Evolutionary conservation across 208 protist genomes (phyloP).

Genomic region (Trypanosoma boissoni): DNA sequence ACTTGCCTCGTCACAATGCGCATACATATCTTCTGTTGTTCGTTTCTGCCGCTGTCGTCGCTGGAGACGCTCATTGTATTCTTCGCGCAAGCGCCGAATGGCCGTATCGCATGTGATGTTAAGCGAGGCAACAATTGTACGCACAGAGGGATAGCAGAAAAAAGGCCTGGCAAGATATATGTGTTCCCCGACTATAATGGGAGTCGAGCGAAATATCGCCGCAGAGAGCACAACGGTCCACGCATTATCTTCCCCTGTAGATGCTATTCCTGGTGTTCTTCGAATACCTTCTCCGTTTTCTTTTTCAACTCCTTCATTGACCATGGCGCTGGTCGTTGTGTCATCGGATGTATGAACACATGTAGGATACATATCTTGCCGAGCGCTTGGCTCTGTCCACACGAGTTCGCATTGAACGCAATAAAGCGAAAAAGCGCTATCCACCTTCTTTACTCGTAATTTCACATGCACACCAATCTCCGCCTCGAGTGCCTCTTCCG

Average conservation of each 20-base stretch:
- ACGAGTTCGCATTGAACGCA: conserved; percentile 19
- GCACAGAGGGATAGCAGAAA: conserved; percentile 31
- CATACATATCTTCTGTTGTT: not conserved
- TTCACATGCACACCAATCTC: conserved; percentile 21
- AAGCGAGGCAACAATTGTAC: conserved; percentile 45
- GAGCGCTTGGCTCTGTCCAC: conserved; percentile 15
- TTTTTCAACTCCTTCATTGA: not conserved
- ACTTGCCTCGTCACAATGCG: too few relatives aligned
- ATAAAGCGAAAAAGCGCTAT: conserved; percentile 30
- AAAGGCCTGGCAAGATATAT: conserved; percentile 62
- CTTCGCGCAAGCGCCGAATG: not conserved
- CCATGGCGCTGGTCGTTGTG: not conserved
- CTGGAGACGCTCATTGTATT: not conserved
- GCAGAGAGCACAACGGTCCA: conserved; percentile 57
- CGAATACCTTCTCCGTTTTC: not conserved
- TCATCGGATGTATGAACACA: too few relatives aligned
- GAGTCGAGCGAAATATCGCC: conserved; percentile 29
- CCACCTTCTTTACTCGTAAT: conserved; percentile 24
- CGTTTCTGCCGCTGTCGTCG: conserved; percentile 16
- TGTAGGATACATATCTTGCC: conserved; percentile 5
- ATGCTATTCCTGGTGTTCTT: conserved; percentile 4
- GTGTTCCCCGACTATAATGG: conserved; percentile 31
- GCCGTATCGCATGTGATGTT: conserved; percentile 55
- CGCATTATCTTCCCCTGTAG: not conserved
- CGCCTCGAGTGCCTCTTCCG: not conserved